Conservation (phyloP, 441 rosid species). For the Arabidopsis lyrata region DNA sequence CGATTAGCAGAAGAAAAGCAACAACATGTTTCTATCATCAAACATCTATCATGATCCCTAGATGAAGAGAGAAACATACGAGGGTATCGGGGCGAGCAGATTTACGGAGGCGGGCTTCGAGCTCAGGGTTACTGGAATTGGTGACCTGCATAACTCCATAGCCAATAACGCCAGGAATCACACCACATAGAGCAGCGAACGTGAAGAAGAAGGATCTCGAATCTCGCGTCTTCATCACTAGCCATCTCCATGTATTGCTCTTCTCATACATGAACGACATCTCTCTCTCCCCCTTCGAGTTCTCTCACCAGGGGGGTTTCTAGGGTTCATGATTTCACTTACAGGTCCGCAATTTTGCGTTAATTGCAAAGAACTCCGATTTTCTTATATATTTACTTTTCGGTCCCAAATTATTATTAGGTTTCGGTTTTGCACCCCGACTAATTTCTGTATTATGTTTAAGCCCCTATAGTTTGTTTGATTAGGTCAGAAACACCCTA, state of each 20-base stretch:
- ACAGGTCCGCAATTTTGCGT: conserved; percentile 7
- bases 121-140: conserved; percentile 70
- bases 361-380: conserved; percentile 8
- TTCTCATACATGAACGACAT: conserved; percentile 92
- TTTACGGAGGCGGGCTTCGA: conserved; percentile 82
- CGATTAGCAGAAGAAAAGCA: neutral
- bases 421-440: neutral
- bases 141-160: conserved; percentile 89
- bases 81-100: conserved; percentile 79
- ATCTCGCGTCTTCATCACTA: conserved; percentile 77
- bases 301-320: conserved; percentile 37
- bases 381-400: neutral
- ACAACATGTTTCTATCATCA: neutral
- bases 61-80: conserved; percentile 41
- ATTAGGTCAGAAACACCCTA: neutral
- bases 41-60: neutral
- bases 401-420: neutral
- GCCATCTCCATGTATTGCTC: conserved; percentile 87
- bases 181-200: conserved; percentile 90
- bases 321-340: conserved; percentile 39
- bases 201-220: conserved; percentile 86
- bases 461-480: neutral
- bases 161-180: conserved; percentile 85
- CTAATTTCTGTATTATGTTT: neutral
- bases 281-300: conserved; percentile 34